These are phyloP conservation scores for Russula brevipes DNA, from an alignment of 768 basidiomycete genomes.

Conservation along the genomic window DNA sequence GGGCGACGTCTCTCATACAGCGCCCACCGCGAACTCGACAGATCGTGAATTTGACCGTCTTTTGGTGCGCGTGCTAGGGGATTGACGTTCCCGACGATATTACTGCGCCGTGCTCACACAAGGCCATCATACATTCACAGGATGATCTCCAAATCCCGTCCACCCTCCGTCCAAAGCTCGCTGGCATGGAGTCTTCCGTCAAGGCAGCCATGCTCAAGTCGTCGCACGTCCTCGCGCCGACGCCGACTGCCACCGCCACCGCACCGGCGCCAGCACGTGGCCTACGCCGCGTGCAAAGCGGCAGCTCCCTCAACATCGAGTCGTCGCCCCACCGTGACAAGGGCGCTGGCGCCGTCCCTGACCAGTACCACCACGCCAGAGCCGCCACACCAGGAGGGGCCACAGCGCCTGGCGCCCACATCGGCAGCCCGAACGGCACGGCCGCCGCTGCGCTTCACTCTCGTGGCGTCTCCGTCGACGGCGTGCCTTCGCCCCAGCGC, in stretches of 20 bases:
- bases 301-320: constrained; percentile 55
- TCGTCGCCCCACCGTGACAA: constrained; percentile 36
- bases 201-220: constrained; percentile 92
- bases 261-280: constrained; percentile 48
- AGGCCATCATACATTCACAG: constrained; percentile 35
- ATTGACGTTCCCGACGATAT: background rate
- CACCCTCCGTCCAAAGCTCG: constrained; percentile 69
- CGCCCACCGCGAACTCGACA: constrained; percentile 40
- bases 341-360: constrained; percentile 8
- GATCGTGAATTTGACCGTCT: constrained; percentile 76
- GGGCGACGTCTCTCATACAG: constrained; percentile 25
- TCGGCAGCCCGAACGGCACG: background rate
- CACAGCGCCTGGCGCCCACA: background rate
- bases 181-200: constrained; percentile 75
- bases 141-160: constrained; percentile 87
- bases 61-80: constrained; percentile 51
- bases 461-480: constrained; percentile 61
- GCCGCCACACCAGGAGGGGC: background rate
- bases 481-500: constrained; percentile 32
- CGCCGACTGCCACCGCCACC: constrained; percentile 24
- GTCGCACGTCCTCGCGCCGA: constrained; percentile 45
- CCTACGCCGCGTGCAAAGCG: constrained; percentile 67
- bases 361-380: constrained; percentile 13
- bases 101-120: background rate
- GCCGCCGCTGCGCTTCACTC: constrained; percentile 34